Conservation (phyloP, 2,329 filamentous ascomycete species). For the Cephalotrichum gorgonifer region DNA sequence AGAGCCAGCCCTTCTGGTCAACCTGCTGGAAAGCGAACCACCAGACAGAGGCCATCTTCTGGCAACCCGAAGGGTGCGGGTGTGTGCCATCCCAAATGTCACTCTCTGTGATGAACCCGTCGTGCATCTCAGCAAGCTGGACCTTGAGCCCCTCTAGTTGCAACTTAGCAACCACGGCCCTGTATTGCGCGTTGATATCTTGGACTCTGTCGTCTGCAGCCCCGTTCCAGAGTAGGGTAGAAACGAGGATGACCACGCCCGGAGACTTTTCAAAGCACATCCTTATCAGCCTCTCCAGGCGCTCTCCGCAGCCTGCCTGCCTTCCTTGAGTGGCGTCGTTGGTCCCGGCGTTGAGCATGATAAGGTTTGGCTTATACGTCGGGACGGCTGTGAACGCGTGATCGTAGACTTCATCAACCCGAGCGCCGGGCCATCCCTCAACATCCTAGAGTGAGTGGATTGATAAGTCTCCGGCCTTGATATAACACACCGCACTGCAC, state of each 20-base stretch:
- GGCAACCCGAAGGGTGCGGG: too few species aligned
- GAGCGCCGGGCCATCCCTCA: slow-evolving; percentile 31
- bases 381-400: slow-evolving; percentile 22
- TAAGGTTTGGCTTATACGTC: slow-evolving; percentile 23
- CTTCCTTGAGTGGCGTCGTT: slow-evolving; percentile 20
- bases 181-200: neutral
- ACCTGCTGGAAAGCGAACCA: too few species aligned
- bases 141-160: neutral
- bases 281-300: slow-evolving; percentile 14
- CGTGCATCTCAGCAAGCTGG: neutral
- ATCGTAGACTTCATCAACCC: slow-evolving; percentile 25
- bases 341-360: slow-evolving; percentile 31
- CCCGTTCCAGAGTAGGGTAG: neutral
- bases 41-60: too few species aligned
- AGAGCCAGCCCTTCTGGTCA: too few species aligned
- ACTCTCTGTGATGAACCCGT: too few species aligned
- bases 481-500: too few species aligned
- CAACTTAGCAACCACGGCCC: neutral
- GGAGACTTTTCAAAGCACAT: neutral
- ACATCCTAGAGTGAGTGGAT: slow-evolving; percentile 13
- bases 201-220: neutral
- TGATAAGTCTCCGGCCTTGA: too few species aligned
- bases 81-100: too few species aligned
- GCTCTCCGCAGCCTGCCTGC: slow-evolving; percentile 12
- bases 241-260: neutral